These are phyloP conservation scores for Rostrohypoxylon terebratum DNA, from an alignment of 495 filamentous ascomycete genomes.

Conservation along the genomic window DNA sequence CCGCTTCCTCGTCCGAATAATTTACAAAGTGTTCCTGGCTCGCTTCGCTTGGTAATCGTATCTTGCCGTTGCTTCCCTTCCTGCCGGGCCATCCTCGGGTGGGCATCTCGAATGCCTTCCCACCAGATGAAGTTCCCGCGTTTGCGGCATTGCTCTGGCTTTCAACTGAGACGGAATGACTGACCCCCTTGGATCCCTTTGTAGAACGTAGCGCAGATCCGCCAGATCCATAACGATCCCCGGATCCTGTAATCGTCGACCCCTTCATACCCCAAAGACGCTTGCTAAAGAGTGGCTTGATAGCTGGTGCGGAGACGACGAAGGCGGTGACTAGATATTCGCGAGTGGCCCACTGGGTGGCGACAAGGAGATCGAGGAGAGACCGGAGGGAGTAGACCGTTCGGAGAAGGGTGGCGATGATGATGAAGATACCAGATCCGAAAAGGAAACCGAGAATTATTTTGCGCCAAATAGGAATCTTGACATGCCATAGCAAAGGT, in stretches of 20 bases:
- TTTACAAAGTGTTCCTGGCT: conserved; percentile 21
- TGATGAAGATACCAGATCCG: conserved; percentile 28
- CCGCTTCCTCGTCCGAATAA: conserved; percentile 18
- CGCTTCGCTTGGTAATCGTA: conserved; percentile 20
- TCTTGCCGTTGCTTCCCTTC: conserved; percentile 9
- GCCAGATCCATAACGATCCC: conserved; percentile 4
- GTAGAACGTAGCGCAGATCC: conserved; percentile 7
- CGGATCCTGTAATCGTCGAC: neutral
- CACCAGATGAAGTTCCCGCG: neutral
- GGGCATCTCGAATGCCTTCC: conserved; percentile 23
- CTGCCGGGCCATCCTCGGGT: conserved; percentile 10
- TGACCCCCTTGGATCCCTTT: conserved; percentile 11
- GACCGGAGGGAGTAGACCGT: conserved; percentile 24
- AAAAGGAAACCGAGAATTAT: conserved; percentile 17
- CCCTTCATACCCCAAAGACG: conserved; percentile 19
- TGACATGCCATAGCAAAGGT: conserved; percentile 25
- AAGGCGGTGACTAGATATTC: conserved; percentile 30
- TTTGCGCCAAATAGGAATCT: conserved; percentile 2
- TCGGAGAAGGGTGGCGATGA: conserved; percentile 22
- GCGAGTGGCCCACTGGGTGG: conserved; percentile 29
- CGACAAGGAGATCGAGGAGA: conserved; percentile 18
- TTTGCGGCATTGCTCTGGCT: neutral
- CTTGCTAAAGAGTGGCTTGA: conserved; percentile 26
- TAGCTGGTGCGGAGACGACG: conserved; percentile 27
- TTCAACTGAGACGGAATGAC: conserved; percentile 19